Conservation (phyloP, 164 flowering plant genomes). For the Platanus orientalis region DNA sequence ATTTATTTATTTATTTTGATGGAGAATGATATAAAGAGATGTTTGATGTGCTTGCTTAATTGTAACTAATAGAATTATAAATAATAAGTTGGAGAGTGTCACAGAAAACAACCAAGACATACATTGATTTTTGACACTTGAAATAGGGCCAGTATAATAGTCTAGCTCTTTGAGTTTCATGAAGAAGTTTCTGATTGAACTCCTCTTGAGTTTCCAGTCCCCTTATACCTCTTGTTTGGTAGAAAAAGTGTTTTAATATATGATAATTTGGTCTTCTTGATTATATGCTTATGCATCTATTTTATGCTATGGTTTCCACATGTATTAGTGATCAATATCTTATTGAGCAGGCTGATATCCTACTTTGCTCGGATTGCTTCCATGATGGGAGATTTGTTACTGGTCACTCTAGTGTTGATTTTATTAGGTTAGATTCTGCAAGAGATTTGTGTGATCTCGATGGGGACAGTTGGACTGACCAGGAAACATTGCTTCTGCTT, state of each 20-base stretch:
- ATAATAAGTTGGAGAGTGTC: no score
- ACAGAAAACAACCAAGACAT: no score
- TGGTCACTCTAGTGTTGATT: slow-evolving; percentile 93
- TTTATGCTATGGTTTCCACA: background rate
- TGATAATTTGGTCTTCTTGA: background rate
- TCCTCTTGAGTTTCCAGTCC: background rate
- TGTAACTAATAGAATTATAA: no score
- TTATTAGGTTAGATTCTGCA: slow-evolving; percentile 56
- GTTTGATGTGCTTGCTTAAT: background rate
- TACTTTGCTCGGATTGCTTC: slow-evolving; percentile 79
- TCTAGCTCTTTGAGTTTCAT: background rate
- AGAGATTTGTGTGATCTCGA: slow-evolving; percentile 67
- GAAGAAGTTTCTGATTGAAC: background rate
- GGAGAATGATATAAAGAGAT: no score
- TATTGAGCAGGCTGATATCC: slow-evolving; percentile 58
- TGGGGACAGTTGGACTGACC: slow-evolving; percentile 89
- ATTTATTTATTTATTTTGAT: no score
- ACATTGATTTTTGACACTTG: no score
- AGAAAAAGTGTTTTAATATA: background rate
- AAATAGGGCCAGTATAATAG: background rate
- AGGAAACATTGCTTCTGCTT: slow-evolving; percentile 85
- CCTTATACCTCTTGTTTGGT: background rate
- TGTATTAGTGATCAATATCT: slow-evolving; percentile 10
- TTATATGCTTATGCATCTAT: background rate
- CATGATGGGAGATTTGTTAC: slow-evolving; percentile 77